Conservation (phyloP, 1,139 yeast species). For the Suhomyces atakaporum region DNA sequence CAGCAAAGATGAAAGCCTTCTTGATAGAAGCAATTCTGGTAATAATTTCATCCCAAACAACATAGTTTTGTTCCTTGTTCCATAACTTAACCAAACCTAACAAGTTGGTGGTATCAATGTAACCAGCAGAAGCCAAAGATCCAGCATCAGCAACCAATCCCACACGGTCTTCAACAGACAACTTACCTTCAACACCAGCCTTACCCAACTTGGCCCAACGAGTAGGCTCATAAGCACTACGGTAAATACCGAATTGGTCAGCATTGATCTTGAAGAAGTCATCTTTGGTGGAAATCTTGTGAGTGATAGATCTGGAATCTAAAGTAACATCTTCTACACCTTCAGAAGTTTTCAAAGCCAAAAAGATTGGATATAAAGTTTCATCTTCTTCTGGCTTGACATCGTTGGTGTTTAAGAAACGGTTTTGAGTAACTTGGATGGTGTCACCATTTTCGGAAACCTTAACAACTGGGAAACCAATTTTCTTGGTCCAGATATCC, state of each 20-base stretch:
- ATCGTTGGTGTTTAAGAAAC: slow-evolving; percentile 61
- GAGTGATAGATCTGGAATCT: slow-evolving; percentile 52
- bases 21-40: slow-evolving; percentile 56
- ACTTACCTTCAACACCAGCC: slow-evolving; percentile 64
- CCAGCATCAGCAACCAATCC: slow-evolving; percentile 85
- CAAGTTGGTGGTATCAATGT: slow-evolving; percentile 65
- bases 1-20: slow-evolving; percentile 72
- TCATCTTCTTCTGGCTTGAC: slow-evolving; percentile 45
- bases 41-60: slow-evolving; percentile 77
- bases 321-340: slow-evolving; percentile 61
- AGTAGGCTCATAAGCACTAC: slow-evolving; percentile 73
- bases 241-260: slow-evolving; percentile 80
- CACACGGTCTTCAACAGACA: slow-evolving; percentile 81
- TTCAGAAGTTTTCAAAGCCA: slow-evolving; percentile 67
- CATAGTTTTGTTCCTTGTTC: slow-evolving; percentile 67
- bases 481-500: slow-evolving; percentile 30
- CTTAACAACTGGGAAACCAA: slow-evolving; percentile 29
- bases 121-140: slow-evolving; percentile 72
- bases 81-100: slow-evolving; percentile 66
- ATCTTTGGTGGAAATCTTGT: slow-evolving; percentile 38
- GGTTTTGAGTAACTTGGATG: slow-evolving; percentile 49
- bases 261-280: slow-evolving; percentile 75
- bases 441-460: slow-evolving; percentile 22
- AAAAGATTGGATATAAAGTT: slow-evolving; percentile 79
- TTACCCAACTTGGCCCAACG: slow-evolving; percentile 75